phyloP scores from a whole-genome alignment of 2,329 filamentous ascomycete species.

The Rosellinia necatrix region DNA sequence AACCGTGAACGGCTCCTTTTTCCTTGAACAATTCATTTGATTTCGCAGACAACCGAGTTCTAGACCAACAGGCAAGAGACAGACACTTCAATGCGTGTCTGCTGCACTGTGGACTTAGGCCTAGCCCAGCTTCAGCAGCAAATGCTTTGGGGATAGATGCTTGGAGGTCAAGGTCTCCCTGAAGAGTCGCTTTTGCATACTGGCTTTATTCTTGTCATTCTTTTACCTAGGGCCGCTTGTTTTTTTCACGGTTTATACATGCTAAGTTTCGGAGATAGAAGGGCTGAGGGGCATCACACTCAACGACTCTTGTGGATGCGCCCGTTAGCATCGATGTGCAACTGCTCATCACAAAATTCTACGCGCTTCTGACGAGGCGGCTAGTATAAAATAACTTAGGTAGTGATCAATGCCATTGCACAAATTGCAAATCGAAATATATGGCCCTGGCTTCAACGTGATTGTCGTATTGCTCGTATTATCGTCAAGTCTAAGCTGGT shows the following conservation, averaged over 20 bases:
- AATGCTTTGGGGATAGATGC: conserved; percentile 30
- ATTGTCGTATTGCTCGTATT: neutral
- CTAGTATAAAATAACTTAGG: conserved; percentile 31
- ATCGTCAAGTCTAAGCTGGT: too few species aligned
- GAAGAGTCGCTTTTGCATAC: conserved; percentile 30
- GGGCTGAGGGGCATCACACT: conserved; percentile 36
- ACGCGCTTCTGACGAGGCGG: conserved; percentile 22
- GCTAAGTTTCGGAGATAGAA: conserved; percentile 34
- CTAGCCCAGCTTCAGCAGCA: conserved; percentile 21
- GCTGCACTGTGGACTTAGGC: conserved; percentile 28
- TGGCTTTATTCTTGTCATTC: conserved; percentile 39
- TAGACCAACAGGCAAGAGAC: conserved; percentile 25
- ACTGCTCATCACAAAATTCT: conserved; percentile 26
- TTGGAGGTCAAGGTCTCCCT: conserved; percentile 30
- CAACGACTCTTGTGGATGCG: conserved; percentile 40
- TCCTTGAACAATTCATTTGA: conserved; percentile 35
- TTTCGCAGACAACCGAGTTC: conserved; percentile 29
- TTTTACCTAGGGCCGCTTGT: conserved; percentile 29
- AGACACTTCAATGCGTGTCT: conserved; percentile 21
- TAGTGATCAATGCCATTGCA: conserved; percentile 38
- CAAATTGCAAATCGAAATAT: conserved; percentile 27
- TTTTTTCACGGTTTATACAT: conserved; percentile 35
- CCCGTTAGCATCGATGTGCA: conserved; percentile 17
- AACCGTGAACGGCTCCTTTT: conserved; percentile 36
- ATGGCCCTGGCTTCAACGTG: too few species aligned